phyloP scores from a whole-genome alignment of 257 asterid genomes.

The Solanum peruvianum region DNA sequence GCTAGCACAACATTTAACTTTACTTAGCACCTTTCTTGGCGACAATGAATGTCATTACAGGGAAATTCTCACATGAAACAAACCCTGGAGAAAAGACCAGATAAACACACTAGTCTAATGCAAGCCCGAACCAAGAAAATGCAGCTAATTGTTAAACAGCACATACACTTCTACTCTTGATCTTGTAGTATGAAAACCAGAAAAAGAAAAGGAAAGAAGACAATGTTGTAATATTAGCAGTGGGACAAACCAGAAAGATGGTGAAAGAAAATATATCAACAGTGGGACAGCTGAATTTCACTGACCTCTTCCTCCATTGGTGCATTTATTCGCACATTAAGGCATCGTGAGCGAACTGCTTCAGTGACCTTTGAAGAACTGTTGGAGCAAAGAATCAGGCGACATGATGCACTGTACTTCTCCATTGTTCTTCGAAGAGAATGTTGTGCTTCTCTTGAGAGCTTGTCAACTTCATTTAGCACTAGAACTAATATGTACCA shows the following conservation, averaged over 20 bases:
- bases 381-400: constrained; percentile 87
- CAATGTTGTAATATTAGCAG: neutral
- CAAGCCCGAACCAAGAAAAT: neutral
- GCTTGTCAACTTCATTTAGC: constrained; percentile 92
- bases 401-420: constrained; percentile 90
- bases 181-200: neutral
- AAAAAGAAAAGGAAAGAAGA: neutral
- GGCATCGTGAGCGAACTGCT: constrained; percentile 97
- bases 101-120: neutral
- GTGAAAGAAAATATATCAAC: neutral
- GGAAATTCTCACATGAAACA: neutral
- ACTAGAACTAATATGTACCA: constrained; percentile 51
- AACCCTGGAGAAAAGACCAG: neutral
- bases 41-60: neutral
- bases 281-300: neutral
- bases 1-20: neutral
- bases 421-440: constrained; percentile 99
- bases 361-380: constrained; percentile 96
- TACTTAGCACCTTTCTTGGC: neutral
- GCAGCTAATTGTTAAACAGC: neutral
- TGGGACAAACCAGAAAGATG: neutral
- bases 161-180: neutral
- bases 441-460: constrained; percentile 98
- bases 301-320: constrained; percentile 82
- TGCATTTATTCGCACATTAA: constrained; percentile 78